Percentiles rank a stretch among this genome's conserved stretches.
These are phyloP conservation scores for Exophiala alcalophila DNA, from an alignment of 2,329 filamentous ascomycete species.

Conservation along the genomic window DNA sequence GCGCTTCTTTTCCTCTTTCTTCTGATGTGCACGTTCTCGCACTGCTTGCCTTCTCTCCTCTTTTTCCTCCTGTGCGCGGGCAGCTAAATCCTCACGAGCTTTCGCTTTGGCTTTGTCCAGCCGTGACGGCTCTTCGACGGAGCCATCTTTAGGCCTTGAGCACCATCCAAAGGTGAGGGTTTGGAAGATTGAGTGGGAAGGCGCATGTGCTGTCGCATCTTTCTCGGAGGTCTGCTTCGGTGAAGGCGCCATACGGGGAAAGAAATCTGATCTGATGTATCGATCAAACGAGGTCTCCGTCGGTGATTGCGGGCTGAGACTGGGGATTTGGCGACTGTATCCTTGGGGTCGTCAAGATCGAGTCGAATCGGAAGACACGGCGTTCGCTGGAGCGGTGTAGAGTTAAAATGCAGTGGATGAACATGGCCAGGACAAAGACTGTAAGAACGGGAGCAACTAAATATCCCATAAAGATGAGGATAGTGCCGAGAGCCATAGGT, in stretches of 20 bases:
- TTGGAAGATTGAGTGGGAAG: not conserved
- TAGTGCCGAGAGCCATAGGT: slow-evolving; percentile 13
- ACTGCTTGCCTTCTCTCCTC: slow-evolving; percentile 9
- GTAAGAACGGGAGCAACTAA: slow-evolving; percentile 23
- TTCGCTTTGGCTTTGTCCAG: slow-evolving; percentile 1
- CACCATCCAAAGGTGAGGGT: slow-evolving; percentile 1
- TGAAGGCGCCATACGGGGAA: no score
- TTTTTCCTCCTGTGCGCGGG: slow-evolving; percentile 2
- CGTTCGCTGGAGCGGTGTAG: slow-evolving; percentile 14
- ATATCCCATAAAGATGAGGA: slow-evolving; percentile 16
- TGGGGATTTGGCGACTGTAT: slow-evolving; percentile 6
- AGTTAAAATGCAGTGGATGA: slow-evolving; percentile 23
- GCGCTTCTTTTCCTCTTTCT: slow-evolving; percentile 14
- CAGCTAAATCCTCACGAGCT: slow-evolving; percentile 4
- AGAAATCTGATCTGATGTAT: slow-evolving; percentile 2
- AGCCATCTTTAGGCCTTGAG: slow-evolving; percentile 2
- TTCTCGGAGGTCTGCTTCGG: no score
- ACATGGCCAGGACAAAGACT: slow-evolving; percentile 23
- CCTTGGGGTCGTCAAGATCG: slow-evolving; percentile 14
- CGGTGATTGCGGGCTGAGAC: not conserved
- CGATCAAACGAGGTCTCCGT: slow-evolving; percentile 4
- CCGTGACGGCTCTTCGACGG: not conserved
- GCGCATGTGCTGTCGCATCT: not conserved
- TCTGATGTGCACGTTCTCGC: slow-evolving; percentile 7
- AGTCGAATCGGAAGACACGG: slow-evolving; percentile 14